Percentiles rank a stretch among this genome's conserved stretches.
These are phyloP conservation scores for Xylariales sp. DNA, from an alignment of 2,329 filamentous ascomycete species.

Conservation along the genomic window DNA sequence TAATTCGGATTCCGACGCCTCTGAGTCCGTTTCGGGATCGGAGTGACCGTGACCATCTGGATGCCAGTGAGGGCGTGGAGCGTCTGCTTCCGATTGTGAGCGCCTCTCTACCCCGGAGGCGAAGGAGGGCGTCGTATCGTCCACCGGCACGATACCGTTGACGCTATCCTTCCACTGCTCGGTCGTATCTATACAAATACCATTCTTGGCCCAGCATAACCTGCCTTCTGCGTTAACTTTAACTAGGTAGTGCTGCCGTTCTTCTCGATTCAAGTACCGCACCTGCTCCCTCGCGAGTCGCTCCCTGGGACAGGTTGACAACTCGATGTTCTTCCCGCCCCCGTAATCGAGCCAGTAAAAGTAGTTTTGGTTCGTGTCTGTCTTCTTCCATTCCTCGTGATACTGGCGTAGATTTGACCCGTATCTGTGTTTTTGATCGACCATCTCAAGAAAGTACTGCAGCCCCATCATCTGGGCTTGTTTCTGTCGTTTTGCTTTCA, in stretches of 20 bases:
- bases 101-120: conserved; percentile 27
- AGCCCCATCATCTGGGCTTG: conserved; percentile 77
- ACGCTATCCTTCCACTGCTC: conserved; percentile 74
- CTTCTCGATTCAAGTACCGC: conserved; percentile 77
- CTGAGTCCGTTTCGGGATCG: conserved; percentile 17
- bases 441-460: conserved; percentile 82
- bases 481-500: conserved; percentile 54
- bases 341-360: conserved; percentile 92
- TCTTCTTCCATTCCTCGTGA: conserved; percentile 77
- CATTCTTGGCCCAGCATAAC: conserved; percentile 85
- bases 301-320: conserved; percentile 68
- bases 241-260: conserved; percentile 76
- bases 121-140: conserved; percentile 56
- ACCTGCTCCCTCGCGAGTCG: conserved; percentile 74
- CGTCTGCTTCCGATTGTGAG: conserved; percentile 22
- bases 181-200: conserved; percentile 70
- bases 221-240: conserved; percentile 68
- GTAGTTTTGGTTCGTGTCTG: conserved; percentile 78
- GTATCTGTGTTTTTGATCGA: conserved; percentile 81
- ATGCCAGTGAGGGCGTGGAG: conserved; percentile 20
- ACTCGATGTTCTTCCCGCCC: conserved; percentile 64
- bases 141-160: conserved; percentile 62
- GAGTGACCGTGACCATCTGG: conserved; percentile 17
- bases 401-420: conserved; percentile 78
- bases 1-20: conserved; percentile 40